Conservation (phyloP, 257 asterid species). For the Solanum gandarillasii region DNA sequence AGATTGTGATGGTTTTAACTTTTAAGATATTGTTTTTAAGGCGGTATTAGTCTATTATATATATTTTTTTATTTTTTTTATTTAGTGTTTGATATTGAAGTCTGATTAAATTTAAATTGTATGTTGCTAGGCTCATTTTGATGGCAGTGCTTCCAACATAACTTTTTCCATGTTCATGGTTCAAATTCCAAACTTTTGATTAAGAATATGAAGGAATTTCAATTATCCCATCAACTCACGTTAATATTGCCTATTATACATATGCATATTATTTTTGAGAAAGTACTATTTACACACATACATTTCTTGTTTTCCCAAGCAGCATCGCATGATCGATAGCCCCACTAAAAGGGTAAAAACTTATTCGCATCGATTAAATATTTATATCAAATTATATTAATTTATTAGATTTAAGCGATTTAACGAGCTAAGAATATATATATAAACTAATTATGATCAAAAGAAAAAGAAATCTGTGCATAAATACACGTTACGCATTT, state of each 20-base stretch:
- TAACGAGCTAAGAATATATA: neutral
- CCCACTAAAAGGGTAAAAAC: neutral
- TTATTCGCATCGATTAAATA: neutral
- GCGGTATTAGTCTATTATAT: neutral
- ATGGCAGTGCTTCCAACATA: neutral
- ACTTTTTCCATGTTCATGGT: no score
- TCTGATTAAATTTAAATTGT: fast-evolving
- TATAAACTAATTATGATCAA: neutral
- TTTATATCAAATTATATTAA: no score
- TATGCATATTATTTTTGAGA: neutral
- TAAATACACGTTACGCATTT: neutral
- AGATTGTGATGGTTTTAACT: neutral
- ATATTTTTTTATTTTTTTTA: no score
- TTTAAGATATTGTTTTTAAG: neutral
- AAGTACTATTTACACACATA: neutral
- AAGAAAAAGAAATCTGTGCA: neutral
- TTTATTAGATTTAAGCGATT: no score
- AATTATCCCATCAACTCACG: neutral
- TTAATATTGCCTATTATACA: neutral
- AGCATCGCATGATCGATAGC: neutral
- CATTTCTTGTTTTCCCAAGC: neutral
- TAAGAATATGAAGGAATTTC: no score
- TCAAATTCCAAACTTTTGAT: no score
- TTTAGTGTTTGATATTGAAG: no score
- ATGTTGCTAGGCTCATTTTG: no score